Evolutionary conservation across 257 asterid species (phyloP).

Genomic region (Voacanga thouarsii): DNA sequence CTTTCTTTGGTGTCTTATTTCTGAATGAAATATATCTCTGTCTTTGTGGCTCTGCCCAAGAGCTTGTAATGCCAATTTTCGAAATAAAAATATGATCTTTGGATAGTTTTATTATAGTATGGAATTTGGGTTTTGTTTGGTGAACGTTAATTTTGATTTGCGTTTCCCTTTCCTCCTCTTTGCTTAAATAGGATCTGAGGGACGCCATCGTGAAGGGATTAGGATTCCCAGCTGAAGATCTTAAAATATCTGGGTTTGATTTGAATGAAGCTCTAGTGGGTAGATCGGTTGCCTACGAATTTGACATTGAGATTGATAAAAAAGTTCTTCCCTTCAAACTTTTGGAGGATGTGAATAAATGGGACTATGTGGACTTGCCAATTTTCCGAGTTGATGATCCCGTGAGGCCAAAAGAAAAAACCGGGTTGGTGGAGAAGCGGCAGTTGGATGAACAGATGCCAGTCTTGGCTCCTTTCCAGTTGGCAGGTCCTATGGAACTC

Average conservation of each 20-base stretch:
- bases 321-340: conserved; percentile 80
- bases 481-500: conserved; percentile 97
- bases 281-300: conserved; percentile 81
- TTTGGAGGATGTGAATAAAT: conserved; percentile 83
- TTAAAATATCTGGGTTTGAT: conserved; percentile 82
- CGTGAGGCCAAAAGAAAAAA: conserved; percentile 33
- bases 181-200: conserved; percentile 61
- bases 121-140: background rate
- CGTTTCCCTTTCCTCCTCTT: background rate
- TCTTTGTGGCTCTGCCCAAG: background rate
- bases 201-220: conserved; percentile 87
- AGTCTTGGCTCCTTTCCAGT: conserved; percentile 82
- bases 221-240: conserved; percentile 78
- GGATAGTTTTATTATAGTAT: background rate
- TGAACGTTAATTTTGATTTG: background rate
- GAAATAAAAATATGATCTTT: background rate
- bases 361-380: conserved; percentile 93
- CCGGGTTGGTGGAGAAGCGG: conserved; percentile 51
- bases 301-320: conserved; percentile 84
- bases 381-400: conserved; percentile 60
- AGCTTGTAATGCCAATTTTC: background rate
- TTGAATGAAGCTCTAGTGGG: conserved; percentile 83
- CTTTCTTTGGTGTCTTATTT: background rate
- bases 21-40: background rate
- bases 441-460: conserved; percentile 53